Evolutionary conservation across 2,329 filamentous ascomycete genomes (phyloP).

Genomic region (Chrysosporium queenslandicum): DNA sequence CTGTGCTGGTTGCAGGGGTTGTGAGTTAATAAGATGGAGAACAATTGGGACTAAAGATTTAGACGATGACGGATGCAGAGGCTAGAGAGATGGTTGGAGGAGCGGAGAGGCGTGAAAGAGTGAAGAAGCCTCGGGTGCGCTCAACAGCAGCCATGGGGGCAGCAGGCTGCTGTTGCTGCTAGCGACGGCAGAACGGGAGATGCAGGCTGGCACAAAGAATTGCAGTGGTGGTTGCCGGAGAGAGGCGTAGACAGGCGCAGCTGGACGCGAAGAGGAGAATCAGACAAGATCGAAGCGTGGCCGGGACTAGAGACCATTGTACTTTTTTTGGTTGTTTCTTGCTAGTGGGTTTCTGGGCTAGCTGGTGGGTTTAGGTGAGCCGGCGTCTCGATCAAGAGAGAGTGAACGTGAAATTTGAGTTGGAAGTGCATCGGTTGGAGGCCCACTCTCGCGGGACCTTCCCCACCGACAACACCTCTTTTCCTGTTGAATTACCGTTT

Average conservation of each 20-base stretch:
- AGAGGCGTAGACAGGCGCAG: neutral
- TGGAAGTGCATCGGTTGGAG: neutral
- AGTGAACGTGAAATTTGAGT: neutral
- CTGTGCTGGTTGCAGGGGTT: slow-evolving; percentile 5
- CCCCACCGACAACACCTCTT: neutral
- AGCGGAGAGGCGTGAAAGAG: neutral
- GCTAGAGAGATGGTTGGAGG: neutral
- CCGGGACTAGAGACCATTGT: too few species aligned
- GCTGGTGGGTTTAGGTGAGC: neutral
- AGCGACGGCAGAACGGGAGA: neutral
- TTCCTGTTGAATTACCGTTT: neutral
- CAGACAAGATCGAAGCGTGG: too few species aligned
- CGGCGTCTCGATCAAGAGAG: too few species aligned
- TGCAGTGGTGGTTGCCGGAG: neutral
- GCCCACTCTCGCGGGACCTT: slow-evolving; percentile 7
- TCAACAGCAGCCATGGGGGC: neutral
- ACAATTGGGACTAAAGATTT: slow-evolving; percentile 7
- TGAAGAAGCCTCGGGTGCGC: neutral
- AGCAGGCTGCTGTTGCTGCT: neutral
- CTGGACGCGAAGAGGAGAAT: neutral
- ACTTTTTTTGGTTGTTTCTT: neutral
- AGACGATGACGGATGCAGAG: neutral
- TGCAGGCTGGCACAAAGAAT: neutral
- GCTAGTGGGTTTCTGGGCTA: neutral
- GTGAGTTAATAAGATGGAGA: slow-evolving; percentile 5